A percentile compares a stretch with the other conserved stretches of the same genome.
Evolutionary conservation across 75 land plant genomes (phyloP).

Genomic region (Pseudotsuga menziesii): DNA sequence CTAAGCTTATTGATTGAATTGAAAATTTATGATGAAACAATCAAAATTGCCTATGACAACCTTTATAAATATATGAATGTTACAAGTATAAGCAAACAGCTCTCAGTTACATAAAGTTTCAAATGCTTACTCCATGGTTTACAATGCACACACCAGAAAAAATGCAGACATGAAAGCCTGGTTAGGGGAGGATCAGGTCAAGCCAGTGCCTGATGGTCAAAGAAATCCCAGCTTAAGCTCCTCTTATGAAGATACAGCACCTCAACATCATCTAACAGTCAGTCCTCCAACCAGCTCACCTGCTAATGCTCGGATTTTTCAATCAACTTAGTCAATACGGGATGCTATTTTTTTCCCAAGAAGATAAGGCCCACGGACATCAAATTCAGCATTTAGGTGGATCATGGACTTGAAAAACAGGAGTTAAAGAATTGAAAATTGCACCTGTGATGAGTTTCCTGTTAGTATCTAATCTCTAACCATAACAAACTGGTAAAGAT

Average conservation of each 20-base stretch:
- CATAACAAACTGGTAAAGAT: neutral
- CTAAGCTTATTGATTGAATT: too few species aligned
- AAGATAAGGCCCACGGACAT: neutral
- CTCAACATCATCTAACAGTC: neutral
- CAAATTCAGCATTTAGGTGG: neutral
- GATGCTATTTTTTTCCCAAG: neutral
- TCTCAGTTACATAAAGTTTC: neutral
- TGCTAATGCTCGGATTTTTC: neutral
- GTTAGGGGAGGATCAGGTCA: neutral
- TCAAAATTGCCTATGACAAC: neutral
- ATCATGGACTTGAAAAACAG: neutral
- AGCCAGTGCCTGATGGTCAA: neutral
- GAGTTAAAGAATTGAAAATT: neutral
- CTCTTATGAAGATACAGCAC: neutral
- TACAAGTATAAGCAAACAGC: neutral
- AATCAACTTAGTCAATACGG: neutral
- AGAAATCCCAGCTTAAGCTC: neutral
- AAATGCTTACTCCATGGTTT: conserved; percentile 1
- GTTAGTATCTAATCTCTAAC: neutral
- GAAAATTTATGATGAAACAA: too few species aligned
- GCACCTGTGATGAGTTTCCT: neutral
- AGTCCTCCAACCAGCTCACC: neutral
- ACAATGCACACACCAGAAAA: neutral
- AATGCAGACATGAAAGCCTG: neutral
- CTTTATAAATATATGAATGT: neutral